Evolutionary conservation across 805 yeast species (phyloP), one percentile per base, ranked within the genome.

Genomic region (Kodamaea leandrae): DNA sequence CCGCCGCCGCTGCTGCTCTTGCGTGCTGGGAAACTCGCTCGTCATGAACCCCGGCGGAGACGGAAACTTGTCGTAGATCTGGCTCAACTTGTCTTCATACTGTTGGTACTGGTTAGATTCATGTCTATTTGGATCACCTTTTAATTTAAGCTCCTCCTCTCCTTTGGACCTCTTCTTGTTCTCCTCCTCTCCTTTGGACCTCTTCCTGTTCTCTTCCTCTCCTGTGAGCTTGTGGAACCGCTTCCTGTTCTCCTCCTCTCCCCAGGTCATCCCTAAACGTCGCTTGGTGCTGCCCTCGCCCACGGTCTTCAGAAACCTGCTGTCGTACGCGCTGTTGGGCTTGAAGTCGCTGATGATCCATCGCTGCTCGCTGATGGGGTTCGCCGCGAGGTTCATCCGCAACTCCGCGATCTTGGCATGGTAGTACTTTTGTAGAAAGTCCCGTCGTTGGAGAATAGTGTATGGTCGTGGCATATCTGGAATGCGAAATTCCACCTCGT

Each of bases 1-100:
- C 39, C 55, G 51, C 17, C 66, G 43, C 18, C 52, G 44, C 26
- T 23, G 35, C 15, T 42, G 52, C 41, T 66, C 71, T 40, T 64
- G 68, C 1, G 68, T 63, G 27, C 50, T 48, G 5, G 67, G 68
- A 39, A 66, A 66, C 33, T 62, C 68, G 15, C 66, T 64, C 14
- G 49, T 47, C 69, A 66, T 66, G 44, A 61, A 66, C 13, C 71
- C 71, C 2, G 71, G 70, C 2, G 72, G 72, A 4, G 66, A 58
- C 40, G 64, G 64, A 36, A 63, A 58, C 44, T 61, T 61, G 45
- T 65, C 70, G 50, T 55, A 63, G 6, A 64, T 47, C 48, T 66
- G 72, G 49, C 49, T 57, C 47, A 50, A 41, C 6, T 50, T 52
- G 10, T 49, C 51, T n/a, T 55, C 56, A 26, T 36, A 45, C 7